Evolutionary conservation across 192 early-diverging fungal genomes (phyloP), one percentile per base, ranked within the genome.

Genomic region (Dispira simplex): DNA sequence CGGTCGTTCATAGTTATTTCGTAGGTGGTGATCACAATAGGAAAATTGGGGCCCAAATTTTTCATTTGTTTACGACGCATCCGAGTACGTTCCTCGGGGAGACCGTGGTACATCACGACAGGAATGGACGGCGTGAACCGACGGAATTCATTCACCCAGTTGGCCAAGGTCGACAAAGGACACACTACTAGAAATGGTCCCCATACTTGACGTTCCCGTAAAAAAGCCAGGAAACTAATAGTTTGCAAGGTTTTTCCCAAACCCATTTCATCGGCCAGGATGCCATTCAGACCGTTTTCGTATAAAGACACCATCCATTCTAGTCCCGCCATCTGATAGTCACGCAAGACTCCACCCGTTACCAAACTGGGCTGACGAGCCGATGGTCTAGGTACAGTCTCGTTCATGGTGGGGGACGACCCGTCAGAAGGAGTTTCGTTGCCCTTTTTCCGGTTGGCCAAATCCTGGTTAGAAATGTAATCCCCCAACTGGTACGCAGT

Each of bases 221-320:
- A 71, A 68, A 85, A 86, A 45, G 87, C 85, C 26, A 97, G 74
- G 54, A 97, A 91, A 14, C 90, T 78, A 51, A 99, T 94, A 0
- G 91, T 91, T 75, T 99, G 96, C 44, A 99, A 72, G 0, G 96
- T 96, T 82, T 93, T 91, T 62, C 90, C 91, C 18, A 93, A 75
- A 47, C 91, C 94, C 94, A 96, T 94, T 63, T 95, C 91, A 73
- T 97, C 96, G 10, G 90, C 94, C 46, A 97, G 69, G 67, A 97
- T 97, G 21, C 96, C 96, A 63, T 95, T 97, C 20, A 97, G 70
- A 14, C 96, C 94, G 71, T 96, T 95, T 60, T 95, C 92, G 75
- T 91, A 98, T 8, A 98, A 75, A 67, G 83, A 89, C 52, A 90
- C 86, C 65, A 98, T 72, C 96, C 96, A 98, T 69, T 96, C 92